These are phyloP conservation scores for Cercospora zeina DNA, from an alignment of 2,329 filamentous ascomycete genomes.

Conservation along the genomic window DNA sequence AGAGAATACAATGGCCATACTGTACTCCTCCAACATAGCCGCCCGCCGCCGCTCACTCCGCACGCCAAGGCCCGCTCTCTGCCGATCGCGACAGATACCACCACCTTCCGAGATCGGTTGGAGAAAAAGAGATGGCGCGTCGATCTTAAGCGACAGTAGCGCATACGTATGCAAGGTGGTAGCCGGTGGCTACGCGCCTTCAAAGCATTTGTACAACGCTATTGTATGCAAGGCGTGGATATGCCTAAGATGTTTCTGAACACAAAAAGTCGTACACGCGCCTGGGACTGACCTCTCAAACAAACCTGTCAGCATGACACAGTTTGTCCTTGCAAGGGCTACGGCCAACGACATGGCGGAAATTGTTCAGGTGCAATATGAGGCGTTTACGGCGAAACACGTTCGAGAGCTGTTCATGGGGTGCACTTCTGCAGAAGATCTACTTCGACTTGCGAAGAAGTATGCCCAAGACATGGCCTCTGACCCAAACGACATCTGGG, in stretches of 20 bases:
- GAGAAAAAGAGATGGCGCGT: neutral
- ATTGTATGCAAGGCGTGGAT: neutral
- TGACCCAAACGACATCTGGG: constrained; percentile 36
- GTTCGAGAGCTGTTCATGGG: constrained; percentile 31
- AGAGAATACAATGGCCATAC: neutral
- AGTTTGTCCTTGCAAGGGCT: constrained; percentile 20
- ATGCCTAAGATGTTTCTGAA: neutral
- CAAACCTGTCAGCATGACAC: constrained; percentile 5
- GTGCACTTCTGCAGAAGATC: constrained; percentile 21
- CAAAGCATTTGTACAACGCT: constrained; percentile 1
- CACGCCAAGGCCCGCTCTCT: no score
- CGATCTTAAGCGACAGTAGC: neutral
- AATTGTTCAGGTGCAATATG: constrained; percentile 12
- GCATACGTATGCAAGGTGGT: neutral
- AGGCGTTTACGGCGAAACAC: constrained; percentile 6
- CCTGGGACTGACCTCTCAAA: neutral
- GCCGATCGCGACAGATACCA: no score
- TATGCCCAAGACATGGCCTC: constrained; percentile 25
- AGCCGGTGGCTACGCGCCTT: neutral
- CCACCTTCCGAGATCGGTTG: no score
- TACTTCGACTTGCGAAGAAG: constrained; percentile 18
- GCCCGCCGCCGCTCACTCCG: no score
- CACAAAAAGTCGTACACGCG: neutral
- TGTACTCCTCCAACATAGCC: no score
- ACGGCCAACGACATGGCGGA: constrained; percentile 16